Evolutionary conservation across 2,329 filamentous ascomycete genomes (phyloP), one percentile per base, ranked within the genome.

Genomic region (Xylariaceae sp.): DNA sequence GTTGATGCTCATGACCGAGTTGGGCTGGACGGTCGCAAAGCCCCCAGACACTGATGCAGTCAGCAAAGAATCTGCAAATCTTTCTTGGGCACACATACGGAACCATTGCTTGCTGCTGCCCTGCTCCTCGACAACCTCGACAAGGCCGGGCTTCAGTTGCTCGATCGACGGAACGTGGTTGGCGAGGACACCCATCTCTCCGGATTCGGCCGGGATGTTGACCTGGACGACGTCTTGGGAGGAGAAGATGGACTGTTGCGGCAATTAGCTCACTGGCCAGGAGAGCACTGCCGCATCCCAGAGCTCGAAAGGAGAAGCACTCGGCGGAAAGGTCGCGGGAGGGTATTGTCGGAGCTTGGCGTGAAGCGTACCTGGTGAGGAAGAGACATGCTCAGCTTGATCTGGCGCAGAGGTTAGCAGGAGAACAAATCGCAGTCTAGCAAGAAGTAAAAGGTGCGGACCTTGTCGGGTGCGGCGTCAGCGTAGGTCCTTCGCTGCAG

Each of bases 101-200:
- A 98, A 98, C 74, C 92, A 98, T 69, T 93, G 86, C 80, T 98
- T 98, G 83, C 63, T 71, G 59, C 72, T 73, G 58, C 87, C 85
- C 58, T 70, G 77, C 77, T 98, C 92, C 75, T 96, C 90, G 51
- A 96, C 78, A 59, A 98, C 75, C 75, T 96, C 90, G 51, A 98
- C 76, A 51, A 96, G 70, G 58, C 92, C 92, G 42, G 92, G 89
- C 78, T 93, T 94, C 66, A 98, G 76, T 75, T 98, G 92, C 76
- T 98, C 92, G 60, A 98, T 96, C 43, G 89, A 88, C 47, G 92
- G 89, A 56, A 98, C 92, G 78, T 98, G 92, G 76, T 92, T 93
- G 63, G 92, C 92, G 60, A 98, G 83, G 56, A 98, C 83, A 83
- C 92, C 92, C 92, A 98, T 98, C 56, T 96, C 92, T 63, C 92